phyloP scores from a whole-genome alignment of 768 basidiomycete genomes.

The Cystoderma amianthinum region DNA sequence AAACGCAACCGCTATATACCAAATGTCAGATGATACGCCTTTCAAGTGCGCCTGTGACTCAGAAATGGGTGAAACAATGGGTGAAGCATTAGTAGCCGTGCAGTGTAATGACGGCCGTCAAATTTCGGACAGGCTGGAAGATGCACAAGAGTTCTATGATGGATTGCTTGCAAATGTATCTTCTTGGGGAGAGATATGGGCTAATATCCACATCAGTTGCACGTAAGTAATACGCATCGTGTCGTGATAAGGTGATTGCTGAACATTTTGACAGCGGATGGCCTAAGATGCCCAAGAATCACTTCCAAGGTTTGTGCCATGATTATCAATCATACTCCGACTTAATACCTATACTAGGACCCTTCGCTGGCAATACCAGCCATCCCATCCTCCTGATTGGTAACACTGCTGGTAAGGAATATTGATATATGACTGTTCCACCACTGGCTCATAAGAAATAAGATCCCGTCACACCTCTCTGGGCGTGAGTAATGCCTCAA shows the following conservation, averaged over 20 bases:
- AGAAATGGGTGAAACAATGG: slow-evolving; percentile 3
- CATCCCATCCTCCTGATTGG: slow-evolving; percentile 5
- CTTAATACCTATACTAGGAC: background rate
- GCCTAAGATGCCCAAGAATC: slow-evolving; percentile 13
- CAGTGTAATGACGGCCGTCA: slow-evolving; percentile 27
- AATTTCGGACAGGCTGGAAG: slow-evolving; percentile 18
- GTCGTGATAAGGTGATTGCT: background rate
- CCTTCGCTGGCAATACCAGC: background rate
- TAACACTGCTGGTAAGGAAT: slow-evolving; percentile 14
- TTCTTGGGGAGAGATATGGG: slow-evolving; percentile 24
- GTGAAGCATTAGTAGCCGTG: slow-evolving; percentile 16
- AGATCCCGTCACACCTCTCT: slow-evolving; percentile 19
- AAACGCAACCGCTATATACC: slow-evolving; percentile 19
- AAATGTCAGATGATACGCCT: slow-evolving; percentile 6
- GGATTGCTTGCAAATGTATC: slow-evolving; percentile 15
- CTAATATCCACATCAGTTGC: slow-evolving; percentile 18
- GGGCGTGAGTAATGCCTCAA: slow-evolving; percentile 13
- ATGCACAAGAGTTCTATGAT: slow-evolving; percentile 19
- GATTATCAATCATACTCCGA: background rate
- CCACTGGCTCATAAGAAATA: background rate
- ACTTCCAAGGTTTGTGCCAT: slow-evolving; percentile 13
- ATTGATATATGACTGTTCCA: background rate
- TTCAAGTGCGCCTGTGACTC: slow-evolving; percentile 24
- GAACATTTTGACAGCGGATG: slow-evolving; percentile 11
- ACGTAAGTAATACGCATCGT: slow-evolving; percentile 14